Evolutionary conservation across 306 rosid genomes (phyloP), one percentile per base, ranked within the genome.

Genomic region (Geum urbanum): DNA sequence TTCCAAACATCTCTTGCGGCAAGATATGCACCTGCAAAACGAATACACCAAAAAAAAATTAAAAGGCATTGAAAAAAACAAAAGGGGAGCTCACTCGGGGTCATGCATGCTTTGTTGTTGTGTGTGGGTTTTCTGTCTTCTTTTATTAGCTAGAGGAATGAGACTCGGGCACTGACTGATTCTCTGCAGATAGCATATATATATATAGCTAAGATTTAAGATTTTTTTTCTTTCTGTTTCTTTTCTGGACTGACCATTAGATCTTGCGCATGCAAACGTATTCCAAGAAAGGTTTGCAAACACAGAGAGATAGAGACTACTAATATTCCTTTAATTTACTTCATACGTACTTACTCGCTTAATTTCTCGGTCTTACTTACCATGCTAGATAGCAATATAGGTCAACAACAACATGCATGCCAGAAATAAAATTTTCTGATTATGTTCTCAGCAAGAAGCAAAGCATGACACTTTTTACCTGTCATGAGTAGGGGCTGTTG

Each of bases 1-100:
- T 87, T 80, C 99, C 99, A 7, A 95, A 67, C 82, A 95, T 89
- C 75, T 89, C 90, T 50, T 89, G 96, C 45, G 99, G 99, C 81
- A 95, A 79, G 59, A 91, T 86, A 76, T 95, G 99, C 75, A 95
- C 92, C 99, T 95, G 77, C 81, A 71, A 2, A 75, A 46, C 15
- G 18, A 3, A 19, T 8, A 32, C 64, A 60, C 72, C 15, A 9
- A 39, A 18, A 22, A n/a, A 22, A n/a, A 4, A 55, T 52, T 53
- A 35, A 14, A 70, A 70, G 55, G 50, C 44, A 51, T 35, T 39
- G 7, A 37, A 52, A 11, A 68, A 9, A 49, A 2, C 53, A 69
- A 69, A 35, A 59, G 15, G 45, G 16, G 65, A 41, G 67, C 50
- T 41, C 50, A 40, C 32, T 62, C 50, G 67, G 41, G 50, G 35